Evolutionary conservation across 2,329 filamentous ascomycete genomes (phyloP).

Genomic region (Stachybotrys chartarum): DNA sequence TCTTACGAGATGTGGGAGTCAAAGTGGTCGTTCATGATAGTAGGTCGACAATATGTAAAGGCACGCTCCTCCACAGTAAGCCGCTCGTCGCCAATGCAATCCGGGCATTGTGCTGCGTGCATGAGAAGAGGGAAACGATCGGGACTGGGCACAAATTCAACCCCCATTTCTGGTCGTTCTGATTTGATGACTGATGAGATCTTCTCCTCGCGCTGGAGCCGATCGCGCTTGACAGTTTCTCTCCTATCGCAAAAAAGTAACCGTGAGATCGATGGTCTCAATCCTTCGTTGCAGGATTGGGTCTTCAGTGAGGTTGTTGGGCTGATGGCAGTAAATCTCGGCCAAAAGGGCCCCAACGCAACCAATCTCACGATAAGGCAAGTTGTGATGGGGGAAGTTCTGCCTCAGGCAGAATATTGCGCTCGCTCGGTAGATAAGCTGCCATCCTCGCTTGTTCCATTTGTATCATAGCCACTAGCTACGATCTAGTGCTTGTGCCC

Average conservation of each 20-base stretch:
- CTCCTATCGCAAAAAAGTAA: constrained; percentile 11
- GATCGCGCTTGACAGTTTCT: constrained; percentile 10
- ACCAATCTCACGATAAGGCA: no score
- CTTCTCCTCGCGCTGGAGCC: not conserved
- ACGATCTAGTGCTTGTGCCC: no score
- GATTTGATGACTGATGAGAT: not conserved
- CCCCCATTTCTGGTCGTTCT: constrained; percentile 1
- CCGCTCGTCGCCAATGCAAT: not conserved
- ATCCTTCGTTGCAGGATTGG: constrained; percentile 7
- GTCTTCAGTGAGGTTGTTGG: constrained; percentile 6
- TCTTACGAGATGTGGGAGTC: constrained; percentile 6
- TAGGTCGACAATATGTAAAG: constrained; percentile 7
- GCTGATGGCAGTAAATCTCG: constrained; percentile 11
- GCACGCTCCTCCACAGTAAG: constrained; percentile 6
- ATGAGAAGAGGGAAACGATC: constrained; percentile 3
- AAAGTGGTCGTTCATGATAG: constrained; percentile 12
- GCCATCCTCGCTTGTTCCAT: no score
- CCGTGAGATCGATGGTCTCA: constrained; percentile 11
- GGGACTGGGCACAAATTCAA: not conserved
- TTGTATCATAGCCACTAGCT: no score
- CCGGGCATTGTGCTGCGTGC: not conserved
- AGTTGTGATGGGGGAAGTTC: no score
- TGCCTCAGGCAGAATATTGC: no score
- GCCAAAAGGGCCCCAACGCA: no score
- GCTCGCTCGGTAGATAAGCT: no score